A percentile compares a stretch with the other conserved stretches of the same genome.
Evolutionary conservation across 225 moss, liverwort and hornwort genomes (phyloP).

Genomic region (Rhytidiadelphus loreus): DNA sequence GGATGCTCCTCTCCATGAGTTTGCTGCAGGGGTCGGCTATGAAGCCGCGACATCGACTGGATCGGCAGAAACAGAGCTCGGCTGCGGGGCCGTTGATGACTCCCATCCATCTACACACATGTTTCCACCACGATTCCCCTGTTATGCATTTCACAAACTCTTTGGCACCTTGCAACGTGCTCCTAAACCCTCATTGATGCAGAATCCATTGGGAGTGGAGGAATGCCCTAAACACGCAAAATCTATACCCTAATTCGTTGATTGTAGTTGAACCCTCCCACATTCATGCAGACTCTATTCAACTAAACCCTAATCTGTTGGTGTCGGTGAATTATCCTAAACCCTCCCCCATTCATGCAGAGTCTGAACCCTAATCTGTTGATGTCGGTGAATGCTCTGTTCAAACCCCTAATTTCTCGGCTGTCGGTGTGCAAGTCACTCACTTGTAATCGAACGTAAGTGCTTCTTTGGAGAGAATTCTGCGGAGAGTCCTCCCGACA

Average conservation of each 20-base stretch:
- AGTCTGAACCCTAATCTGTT: not conserved
- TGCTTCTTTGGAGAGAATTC: conserved; percentile 32
- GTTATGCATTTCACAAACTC: not conserved
- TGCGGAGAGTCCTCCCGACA: conserved; percentile 25
- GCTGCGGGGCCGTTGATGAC: conserved; percentile 4
- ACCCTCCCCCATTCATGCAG: not conserved
- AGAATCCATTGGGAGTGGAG: not conserved
- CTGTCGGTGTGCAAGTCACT: not conserved
- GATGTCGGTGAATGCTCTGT: not conserved
- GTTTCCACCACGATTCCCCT: not conserved
- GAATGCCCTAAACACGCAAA: not conserved
- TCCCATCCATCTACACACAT: conserved; percentile 23
- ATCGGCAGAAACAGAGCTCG: conserved; percentile 32
- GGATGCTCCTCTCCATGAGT: conserved; percentile 14
- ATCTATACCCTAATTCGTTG: not conserved
- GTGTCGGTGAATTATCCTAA: not conserved
- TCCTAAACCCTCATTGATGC: not conserved
- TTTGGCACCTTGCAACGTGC: not conserved
- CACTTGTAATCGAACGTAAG: conserved; percentile 33
- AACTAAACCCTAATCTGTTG: not conserved
- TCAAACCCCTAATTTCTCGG: not conserved
- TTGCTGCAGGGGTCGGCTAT: conserved; percentile 15
- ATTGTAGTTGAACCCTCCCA: not conserved
- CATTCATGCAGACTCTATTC: not conserved
- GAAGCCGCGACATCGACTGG: conserved; percentile 22